Percentiles rank a stretch among this genome's conserved stretches.
Evolutionary conservation across 257 asterid genomes (phyloP).

Genomic region (Handroanthus guayacan): DNA sequence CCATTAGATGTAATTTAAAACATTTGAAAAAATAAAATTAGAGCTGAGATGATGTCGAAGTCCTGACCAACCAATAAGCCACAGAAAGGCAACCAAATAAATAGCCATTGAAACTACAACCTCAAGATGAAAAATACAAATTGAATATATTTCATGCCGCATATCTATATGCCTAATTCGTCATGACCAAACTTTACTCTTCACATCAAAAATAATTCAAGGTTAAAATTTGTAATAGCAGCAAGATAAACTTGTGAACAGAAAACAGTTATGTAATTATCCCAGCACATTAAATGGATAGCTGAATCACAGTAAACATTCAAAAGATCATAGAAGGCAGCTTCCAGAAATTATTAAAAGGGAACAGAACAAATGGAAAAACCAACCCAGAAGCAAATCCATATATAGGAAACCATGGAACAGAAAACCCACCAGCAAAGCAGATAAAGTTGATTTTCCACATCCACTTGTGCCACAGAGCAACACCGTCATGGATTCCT

Average conservation of each 20-base stretch:
- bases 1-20: background rate
- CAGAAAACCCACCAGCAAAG: conserved; percentile 79
- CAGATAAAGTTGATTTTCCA: conserved; percentile 98
- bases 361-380: conserved; percentile 18
- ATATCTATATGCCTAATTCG: conserved; percentile 4
- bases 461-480: conserved; percentile 99
- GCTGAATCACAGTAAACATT: background rate
- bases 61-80: conserved; percentile 11
- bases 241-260: background rate
- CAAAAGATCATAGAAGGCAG: conserved; percentile 1
- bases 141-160: background rate
- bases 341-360: conserved; percentile 14
- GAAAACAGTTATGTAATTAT: conserved; percentile 13
- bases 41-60: conserved; percentile 6
- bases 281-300: background rate
- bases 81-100: conserved; percentile 20
- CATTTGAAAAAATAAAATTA: conserved; percentile 20
- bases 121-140: background rate
- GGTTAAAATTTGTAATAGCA: background rate
- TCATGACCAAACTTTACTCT: background rate
- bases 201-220: background rate
- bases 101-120: conserved; percentile 28
- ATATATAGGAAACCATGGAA: conserved; percentile 15
- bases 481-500: conserved; percentile 85
- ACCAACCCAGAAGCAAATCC: conserved; percentile 10